These are phyloP conservation scores for Naumovozyma baii DNA, from an alignment of 805 yeast genomes.

Conservation along the genomic window DNA sequence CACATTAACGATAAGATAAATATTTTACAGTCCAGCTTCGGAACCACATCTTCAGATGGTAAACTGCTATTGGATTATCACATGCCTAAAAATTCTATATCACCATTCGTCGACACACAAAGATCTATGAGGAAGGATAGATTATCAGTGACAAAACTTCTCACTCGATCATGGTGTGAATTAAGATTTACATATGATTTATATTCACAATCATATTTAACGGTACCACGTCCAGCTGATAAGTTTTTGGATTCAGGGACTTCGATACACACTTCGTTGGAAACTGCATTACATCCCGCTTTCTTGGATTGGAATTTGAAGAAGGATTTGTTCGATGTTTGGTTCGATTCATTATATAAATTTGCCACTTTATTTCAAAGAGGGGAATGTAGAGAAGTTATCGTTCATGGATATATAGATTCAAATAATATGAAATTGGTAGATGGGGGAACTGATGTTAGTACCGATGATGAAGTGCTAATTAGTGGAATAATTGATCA, in stretches of 20 bases:
- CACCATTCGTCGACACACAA: conserved; percentile 5
- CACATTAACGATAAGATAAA: conserved; percentile 15
- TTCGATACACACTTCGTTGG: conserved; percentile 39
- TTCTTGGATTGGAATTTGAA: conserved; percentile 8
- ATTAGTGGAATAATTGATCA: conserved; percentile 61
- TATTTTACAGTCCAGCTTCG: conserved; percentile 12
- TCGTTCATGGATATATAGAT: conserved; percentile 45
- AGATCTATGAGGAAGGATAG: conserved; percentile 5
- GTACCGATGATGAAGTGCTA: conserved; percentile 29
- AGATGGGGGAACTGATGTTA: neutral
- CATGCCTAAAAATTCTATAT: conserved; percentile 17
- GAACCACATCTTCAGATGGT: conserved; percentile 10
- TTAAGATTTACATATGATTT: conserved; percentile 43
- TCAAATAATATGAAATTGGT: conserved; percentile 4
- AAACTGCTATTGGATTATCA: conserved; percentile 8
- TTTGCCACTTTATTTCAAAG: conserved; percentile 33
- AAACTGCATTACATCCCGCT: conserved; percentile 36
- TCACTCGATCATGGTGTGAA: conserved; percentile 63
- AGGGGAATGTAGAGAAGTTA: conserved; percentile 52
- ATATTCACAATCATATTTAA: conserved; percentile 32
- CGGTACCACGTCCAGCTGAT: neutral
- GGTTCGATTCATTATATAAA: conserved; percentile 38
- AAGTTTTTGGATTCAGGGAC: conserved; percentile 32
- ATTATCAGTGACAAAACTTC: conserved; percentile 44
- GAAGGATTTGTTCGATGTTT: conserved; percentile 23